Evolutionary conservation across 768 basidiomycete species (phyloP), one percentile per base, ranked within the genome.

Genomic region (Calocera cornea): DNA sequence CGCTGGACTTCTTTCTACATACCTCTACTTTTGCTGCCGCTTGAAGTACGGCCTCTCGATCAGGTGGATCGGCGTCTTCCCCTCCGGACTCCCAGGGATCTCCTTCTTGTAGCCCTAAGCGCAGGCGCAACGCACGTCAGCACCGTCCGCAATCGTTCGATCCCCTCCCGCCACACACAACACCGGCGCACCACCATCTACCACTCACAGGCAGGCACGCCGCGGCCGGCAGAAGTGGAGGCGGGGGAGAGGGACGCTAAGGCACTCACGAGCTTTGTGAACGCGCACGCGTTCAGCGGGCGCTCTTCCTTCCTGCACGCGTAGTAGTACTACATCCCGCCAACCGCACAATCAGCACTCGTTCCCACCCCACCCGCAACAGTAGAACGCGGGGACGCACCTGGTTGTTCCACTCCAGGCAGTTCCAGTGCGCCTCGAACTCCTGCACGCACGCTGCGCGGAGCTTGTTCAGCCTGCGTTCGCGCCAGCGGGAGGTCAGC

Each of bases 381-480:
- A 5, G 50, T 22, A n/a, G n/a, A 34, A 29, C n/a, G 63, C 49
- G 66, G 31, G n/a, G 12, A 80, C 86, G 65, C 68, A 88, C 95
- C 79, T 98, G 95, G 80, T 99, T 99, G 77, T 92, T 90, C 74
- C 82, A 78, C 78, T 99, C 97, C 69, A 99, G 77, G 77, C 97
- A 99, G 66, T 87, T 83, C 94, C 94, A 98, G 75, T 99, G 97
- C 31, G 84, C 82, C 70, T 97, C 87, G 72, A 92, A 98, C 74
- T 93, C 86, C 69, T 84, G 78, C 71, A 88, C 74, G 77, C 97
- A 99, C 77, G 90, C 89, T 78, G 94, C 90, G 65, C 92, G 83
- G 84, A 99, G 88, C 82, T 95, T 97, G 67, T 78, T 86, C 65
- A 99, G 91, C 71, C 97, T 99, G 68, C 22, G 7, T n/a, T n/a